These are phyloP conservation scores for Monascus purpureus DNA, from an alignment of 495 filamentous ascomycete genomes.

Conservation along the genomic window DNA sequence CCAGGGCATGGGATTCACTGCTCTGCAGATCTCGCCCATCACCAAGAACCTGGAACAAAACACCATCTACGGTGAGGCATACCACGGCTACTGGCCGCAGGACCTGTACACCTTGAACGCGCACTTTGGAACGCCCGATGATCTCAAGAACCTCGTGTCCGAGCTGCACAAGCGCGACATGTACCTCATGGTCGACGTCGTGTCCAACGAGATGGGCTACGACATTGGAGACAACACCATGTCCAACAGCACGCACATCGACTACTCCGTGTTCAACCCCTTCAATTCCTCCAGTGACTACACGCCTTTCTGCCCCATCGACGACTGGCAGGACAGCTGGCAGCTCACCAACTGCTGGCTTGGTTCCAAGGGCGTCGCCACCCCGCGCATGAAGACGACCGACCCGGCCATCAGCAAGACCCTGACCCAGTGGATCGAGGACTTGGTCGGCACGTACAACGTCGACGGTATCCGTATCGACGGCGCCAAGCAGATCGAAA, in stretches of 20 bases:
- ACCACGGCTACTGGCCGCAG: conserved; percentile 65
- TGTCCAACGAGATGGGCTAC: conserved; percentile 61
- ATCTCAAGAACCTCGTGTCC: conserved; percentile 45
- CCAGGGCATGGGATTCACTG: conserved; percentile 67
- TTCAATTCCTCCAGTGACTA: conserved; percentile 53
- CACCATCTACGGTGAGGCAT: conserved; percentile 41
- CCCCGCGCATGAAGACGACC: conserved; percentile 40
- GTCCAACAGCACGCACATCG: conserved; percentile 36
- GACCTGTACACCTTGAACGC: conserved; percentile 52
- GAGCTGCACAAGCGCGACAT: conserved; percentile 49
- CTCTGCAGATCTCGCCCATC: conserved; percentile 72
- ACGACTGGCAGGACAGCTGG: conserved; percentile 44
- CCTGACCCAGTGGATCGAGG: conserved; percentile 47
- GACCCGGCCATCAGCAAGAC: conserved; percentile 38
- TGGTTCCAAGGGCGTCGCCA: conserved; percentile 1
- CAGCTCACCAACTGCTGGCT: conserved; percentile 51
- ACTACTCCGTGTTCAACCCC: conserved; percentile 47
- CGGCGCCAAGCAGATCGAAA: conserved; percentile 56
- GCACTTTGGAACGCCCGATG: conserved; percentile 42
- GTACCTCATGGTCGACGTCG: conserved; percentile 65
- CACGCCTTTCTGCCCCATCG: conserved; percentile 50
- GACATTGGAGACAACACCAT: conserved; percentile 3
- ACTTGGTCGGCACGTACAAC: conserved; percentile 49
- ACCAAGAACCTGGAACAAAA: conserved; percentile 43
- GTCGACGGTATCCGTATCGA: conserved; percentile 72